Evolutionary conservation across 2,329 filamentous ascomycete species (phyloP), one percentile per base, ranked within the genome.

Genomic region (Monosporascus sp.): DNA sequence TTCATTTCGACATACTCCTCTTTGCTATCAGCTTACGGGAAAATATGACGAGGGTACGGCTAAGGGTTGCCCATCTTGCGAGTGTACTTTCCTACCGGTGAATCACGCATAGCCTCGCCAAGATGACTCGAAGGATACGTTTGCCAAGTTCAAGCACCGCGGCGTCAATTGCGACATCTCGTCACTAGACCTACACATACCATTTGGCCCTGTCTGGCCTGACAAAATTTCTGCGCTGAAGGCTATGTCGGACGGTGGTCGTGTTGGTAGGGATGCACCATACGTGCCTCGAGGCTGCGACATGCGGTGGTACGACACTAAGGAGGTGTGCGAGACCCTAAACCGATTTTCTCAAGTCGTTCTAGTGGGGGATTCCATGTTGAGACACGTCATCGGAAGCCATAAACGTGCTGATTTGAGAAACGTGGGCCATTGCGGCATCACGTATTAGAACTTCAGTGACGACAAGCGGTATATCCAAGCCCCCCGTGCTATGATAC

Each of bases 381-480:
- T 77, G 58, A 65, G 74, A 41, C 75, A 78, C 60, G 68, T 77
- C 14, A 72, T 75, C 36, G 75, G 74, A 1, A 1, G 73, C 73
- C 41, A 57, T 78, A 50, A 77, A 77, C 53, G 68, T 77, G 6
- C 60, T 77, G 38, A 58, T 77, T 34, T 64, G 74, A 6, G 72
- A 73, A 70, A 78, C 57, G 55, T 78, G 25, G 74, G 74, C 6
- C 77, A 76, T 54, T 75, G 74, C 9, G 74, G 73, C 39, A 74
- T 77, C 14, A 77, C 74, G 3, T 69, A 75, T 56, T 78, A 74
- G 74, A 77, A 77, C 52, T 77, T 78, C 49, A 66, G 65, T n/a
- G 57, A 64, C 9, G 62, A 72, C 45, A 75, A 77, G 61, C 69
- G 63, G 71, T 71, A 59, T 44, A 17, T 25, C 56, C 15, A 31